These are phyloP conservation scores for Aspergillus hancockii DNA, from an alignment of 495 filamentous ascomycete genomes.

Conservation along the genomic window DNA sequence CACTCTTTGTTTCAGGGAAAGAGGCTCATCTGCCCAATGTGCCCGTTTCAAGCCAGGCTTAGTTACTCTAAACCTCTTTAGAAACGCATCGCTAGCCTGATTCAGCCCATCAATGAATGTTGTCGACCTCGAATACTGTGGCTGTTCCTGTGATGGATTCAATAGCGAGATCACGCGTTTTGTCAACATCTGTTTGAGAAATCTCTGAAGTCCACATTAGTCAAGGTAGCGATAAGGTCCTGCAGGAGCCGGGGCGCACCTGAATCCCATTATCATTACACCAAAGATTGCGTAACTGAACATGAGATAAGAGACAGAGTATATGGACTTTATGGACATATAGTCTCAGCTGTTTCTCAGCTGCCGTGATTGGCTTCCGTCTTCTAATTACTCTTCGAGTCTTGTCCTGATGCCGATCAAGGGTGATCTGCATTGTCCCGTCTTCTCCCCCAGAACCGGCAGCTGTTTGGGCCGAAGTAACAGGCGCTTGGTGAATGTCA, in stretches of 20 bases:
- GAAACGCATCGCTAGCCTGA: slow-evolving; percentile 67
- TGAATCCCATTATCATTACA: slow-evolving; percentile 77
- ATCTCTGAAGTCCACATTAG: slow-evolving; percentile 31
- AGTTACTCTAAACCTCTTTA: slow-evolving; percentile 64
- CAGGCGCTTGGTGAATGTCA: slow-evolving; percentile 45
- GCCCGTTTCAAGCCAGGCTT: slow-evolving; percentile 68
- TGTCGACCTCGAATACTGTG: slow-evolving; percentile 69
- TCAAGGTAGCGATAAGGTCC: background rate
- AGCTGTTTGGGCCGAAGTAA: slow-evolving; percentile 28
- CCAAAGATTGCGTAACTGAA: slow-evolving; percentile 77
- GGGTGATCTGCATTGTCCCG: slow-evolving; percentile 55
- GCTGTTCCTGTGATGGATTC: slow-evolving; percentile 59
- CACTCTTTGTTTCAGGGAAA: slow-evolving; percentile 58
- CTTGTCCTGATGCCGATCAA: slow-evolving; percentile 48
- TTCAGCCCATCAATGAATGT: slow-evolving; percentile 78
- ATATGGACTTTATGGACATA: slow-evolving; percentile 86
- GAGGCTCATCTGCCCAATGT: slow-evolving; percentile 68
- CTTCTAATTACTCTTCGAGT: slow-evolving; percentile 36
- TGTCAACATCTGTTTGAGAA: slow-evolving; percentile 60
- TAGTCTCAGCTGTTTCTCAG: slow-evolving; percentile 70
- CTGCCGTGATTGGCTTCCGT: slow-evolving; percentile 64
- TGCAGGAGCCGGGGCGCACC: slow-evolving; percentile 31
- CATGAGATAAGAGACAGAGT: slow-evolving; percentile 76
- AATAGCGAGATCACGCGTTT: slow-evolving; percentile 62
- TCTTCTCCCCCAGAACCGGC: slow-evolving; percentile 27